Evolutionary conservation across 2,329 filamentous ascomycete genomes (phyloP).

Genomic region (Clonostachys byssicola): DNA sequence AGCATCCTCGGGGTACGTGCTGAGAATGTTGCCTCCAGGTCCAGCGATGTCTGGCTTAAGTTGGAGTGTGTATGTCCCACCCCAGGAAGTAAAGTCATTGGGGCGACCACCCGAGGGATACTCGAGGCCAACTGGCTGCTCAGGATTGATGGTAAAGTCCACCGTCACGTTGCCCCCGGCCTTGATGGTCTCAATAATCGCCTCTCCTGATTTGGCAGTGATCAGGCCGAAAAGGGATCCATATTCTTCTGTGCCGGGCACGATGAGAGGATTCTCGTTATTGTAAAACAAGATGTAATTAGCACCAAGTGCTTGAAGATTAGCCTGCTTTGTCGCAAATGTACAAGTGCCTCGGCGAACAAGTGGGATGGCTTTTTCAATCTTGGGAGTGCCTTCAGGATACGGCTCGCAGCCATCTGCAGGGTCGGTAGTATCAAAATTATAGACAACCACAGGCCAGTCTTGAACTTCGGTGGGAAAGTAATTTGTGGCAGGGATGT

Average conservation of each 20-base stretch:
- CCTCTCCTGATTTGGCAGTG: conserved; percentile 12
- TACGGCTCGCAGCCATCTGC: conserved; percentile 19
- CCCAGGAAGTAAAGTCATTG: conserved; percentile 35
- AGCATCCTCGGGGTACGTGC: conserved; percentile 29
- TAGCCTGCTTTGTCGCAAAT: conserved; percentile 14
- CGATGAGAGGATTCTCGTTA: not conserved
- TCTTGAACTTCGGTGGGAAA: conserved; percentile 26
- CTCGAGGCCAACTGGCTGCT: conserved; percentile 12
- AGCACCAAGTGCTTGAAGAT: conserved; percentile 16
- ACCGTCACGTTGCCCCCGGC: conserved; percentile 17
- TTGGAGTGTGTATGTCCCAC: conserved; percentile 32
- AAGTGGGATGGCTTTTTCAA: conserved; percentile 15
- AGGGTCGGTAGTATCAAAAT: conserved; percentile 13
- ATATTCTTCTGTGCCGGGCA: not conserved
- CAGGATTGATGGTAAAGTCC: conserved; percentile 17
- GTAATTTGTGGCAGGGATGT: conserved; percentile 25
- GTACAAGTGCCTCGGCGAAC: conserved; percentile 21
- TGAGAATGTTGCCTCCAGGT: conserved; percentile 32
- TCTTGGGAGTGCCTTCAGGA: conserved; percentile 9
- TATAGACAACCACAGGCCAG: conserved; percentile 18
- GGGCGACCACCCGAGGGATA: conserved; percentile 23
- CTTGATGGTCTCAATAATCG: conserved; percentile 16
- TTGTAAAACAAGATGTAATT: conserved; percentile 9
- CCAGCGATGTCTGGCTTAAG: conserved; percentile 37
- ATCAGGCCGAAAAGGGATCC: conserved; percentile 15